Evolutionary conservation across 1,139 yeast genomes (phyloP).

Genomic region (Sporopachydermia cereana): DNA sequence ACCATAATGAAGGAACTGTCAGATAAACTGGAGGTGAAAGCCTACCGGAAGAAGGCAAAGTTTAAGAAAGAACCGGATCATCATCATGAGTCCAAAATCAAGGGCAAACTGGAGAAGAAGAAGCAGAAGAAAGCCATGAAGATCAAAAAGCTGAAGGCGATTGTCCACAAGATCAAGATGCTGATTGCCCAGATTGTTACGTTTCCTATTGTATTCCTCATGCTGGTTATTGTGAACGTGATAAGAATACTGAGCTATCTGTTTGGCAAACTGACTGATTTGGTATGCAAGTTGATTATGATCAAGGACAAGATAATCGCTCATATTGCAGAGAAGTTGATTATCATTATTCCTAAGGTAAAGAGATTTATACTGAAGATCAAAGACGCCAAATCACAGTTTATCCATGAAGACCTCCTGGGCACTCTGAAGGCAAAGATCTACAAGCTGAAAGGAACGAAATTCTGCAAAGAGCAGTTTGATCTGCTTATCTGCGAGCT

Average conservation of each 20-base stretch:
- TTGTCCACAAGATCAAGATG: neutral
- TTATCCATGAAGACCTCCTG: neutral
- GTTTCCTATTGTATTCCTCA: neutral
- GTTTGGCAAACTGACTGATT: neutral
- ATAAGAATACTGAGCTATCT: neutral
- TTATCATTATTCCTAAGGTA: neutral
- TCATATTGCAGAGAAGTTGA: neutral
- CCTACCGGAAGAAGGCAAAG: constrained; percentile 1
- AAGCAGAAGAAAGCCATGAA: neutral
- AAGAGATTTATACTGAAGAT: neutral
- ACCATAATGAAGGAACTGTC: constrained; percentile 1
- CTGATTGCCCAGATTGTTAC: neutral
- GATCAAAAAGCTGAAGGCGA: neutral
- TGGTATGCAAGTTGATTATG: neutral
- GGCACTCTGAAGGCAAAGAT: neutral
- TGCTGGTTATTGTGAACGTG: neutral
- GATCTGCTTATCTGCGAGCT: neutral
- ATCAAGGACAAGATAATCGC: constrained; percentile 1
- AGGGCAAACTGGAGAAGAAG: neutral
- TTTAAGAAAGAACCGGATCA: neutral
- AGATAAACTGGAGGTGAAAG: constrained; percentile 3
- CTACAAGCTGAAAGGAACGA: constrained; percentile 1
- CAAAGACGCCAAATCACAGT: neutral
- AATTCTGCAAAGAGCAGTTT: constrained; percentile 3
- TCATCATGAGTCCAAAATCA: neutral